A percentile compares a stretch with the other conserved stretches of the same genome.
Conservation (phyloP, 768 basidiomycete species). For the Mycena belliarum region DNA sequence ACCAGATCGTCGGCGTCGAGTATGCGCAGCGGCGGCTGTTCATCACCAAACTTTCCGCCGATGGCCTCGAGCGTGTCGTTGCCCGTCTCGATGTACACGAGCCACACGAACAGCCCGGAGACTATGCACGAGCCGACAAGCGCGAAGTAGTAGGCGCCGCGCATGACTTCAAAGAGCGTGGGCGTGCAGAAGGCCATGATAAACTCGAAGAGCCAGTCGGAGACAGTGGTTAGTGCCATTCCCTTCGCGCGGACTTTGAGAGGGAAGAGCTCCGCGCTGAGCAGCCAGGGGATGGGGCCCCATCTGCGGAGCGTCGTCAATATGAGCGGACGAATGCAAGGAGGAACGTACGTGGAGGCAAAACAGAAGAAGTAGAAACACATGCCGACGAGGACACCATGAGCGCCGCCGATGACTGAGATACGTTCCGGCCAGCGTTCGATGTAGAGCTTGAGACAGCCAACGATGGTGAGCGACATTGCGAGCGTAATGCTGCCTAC, state of each 20-base stretch:
- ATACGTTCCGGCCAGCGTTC: slow-evolving; percentile 39
- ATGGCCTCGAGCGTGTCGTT: slow-evolving; percentile 50
- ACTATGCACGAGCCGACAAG: slow-evolving; percentile 47
- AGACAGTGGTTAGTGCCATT: slow-evolving; percentile 61
- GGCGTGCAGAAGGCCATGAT: slow-evolving; percentile 54
- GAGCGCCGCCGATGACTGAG: slow-evolving; percentile 27
- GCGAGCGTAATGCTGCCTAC: slow-evolving; percentile 45
- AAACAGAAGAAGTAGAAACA: slow-evolving; percentile 63
- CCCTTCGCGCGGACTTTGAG: slow-evolving; percentile 66
- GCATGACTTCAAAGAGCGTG: slow-evolving; percentile 44
- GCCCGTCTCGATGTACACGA: slow-evolving; percentile 52
- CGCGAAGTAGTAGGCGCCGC: slow-evolving; percentile 53
- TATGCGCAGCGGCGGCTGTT: slow-evolving; percentile 8
- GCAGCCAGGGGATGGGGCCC: slow-evolving; percentile 57
- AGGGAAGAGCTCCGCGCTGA: slow-evolving; percentile 53
- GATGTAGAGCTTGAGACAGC: slow-evolving; percentile 49
- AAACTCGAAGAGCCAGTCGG: slow-evolving; percentile 76
- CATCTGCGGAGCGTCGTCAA: slow-evolving; percentile 33
- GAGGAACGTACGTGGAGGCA: slow-evolving; percentile 40
- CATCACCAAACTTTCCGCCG: slow-evolving; percentile 49
- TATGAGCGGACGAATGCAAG: background rate
- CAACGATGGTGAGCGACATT: slow-evolving; percentile 48
- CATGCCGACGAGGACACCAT: slow-evolving; percentile 40
- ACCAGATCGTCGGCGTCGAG: slow-evolving; percentile 6
- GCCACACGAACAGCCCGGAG: slow-evolving; percentile 46